These are phyloP conservation scores for Penicillium samsonianum DNA, from an alignment of 495 filamentous ascomycete genomes.

Conservation along the genomic window DNA sequence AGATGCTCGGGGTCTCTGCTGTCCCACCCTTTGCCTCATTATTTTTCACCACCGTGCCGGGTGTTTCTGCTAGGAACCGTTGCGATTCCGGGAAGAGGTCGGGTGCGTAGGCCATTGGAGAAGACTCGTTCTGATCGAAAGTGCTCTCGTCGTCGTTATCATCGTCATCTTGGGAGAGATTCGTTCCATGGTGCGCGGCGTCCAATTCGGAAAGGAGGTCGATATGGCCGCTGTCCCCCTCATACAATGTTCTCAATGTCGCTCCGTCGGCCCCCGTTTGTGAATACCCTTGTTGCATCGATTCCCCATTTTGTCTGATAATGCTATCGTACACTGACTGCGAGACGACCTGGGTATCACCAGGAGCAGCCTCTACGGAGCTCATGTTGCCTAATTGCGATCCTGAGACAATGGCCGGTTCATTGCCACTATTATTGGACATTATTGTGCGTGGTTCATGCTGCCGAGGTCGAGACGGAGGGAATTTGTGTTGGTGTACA, in stretches of 20 bases:
- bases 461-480: conserved; percentile 14
- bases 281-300: conserved; percentile 25
- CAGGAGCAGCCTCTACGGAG: conserved; percentile 35
- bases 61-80: conserved; percentile 48
- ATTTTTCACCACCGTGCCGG: conserved; percentile 41
- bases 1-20: conserved; percentile 42
- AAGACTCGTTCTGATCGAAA: conserved; percentile 40
- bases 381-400: conserved; percentile 35
- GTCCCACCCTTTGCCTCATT: conserved; percentile 29
- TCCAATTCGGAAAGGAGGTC: conserved; percentile 50
- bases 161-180: conserved; percentile 38
- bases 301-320: conserved; percentile 39
- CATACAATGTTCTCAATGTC: conserved; percentile 43
- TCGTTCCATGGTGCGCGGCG: conserved; percentile 22
- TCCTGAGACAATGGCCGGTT: conserved; percentile 7
- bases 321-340: conserved; percentile 54
- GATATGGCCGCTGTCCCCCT: conserved; percentile 52
- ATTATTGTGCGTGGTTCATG: conserved; percentile 23
- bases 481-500: background rate
- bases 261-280: conserved; percentile 31
- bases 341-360: conserved; percentile 56
- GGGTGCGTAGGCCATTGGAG: conserved; percentile 40
- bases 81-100: conserved; percentile 53
- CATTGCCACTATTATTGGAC: conserved; percentile 5
- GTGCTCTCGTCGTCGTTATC: conserved; percentile 44